Conservation (phyloP, 176 grass and related monocot genomes). For the Ampelocalamus luodianensis region DNA sequence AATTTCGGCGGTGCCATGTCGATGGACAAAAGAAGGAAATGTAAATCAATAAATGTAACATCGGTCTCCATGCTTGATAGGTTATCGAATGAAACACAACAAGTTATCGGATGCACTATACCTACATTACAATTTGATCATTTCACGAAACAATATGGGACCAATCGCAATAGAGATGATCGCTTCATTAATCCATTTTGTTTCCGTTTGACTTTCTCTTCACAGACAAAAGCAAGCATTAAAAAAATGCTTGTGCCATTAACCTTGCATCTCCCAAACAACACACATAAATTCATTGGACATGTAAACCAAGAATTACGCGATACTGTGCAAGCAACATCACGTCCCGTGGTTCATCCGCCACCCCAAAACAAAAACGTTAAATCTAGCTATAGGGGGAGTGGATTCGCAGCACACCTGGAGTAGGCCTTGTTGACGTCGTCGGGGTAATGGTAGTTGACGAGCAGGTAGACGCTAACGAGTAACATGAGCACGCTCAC, state of each 20-base stretch:
- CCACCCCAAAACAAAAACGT: too few relatives aligned
- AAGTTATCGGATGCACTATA: not conserved
- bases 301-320: constrained; percentile 6
- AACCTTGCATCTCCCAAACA: not conserved
- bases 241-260: too few relatives aligned
- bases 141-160: not conserved
- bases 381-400: too few relatives aligned
- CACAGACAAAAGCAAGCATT: not conserved
- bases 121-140: not conserved
- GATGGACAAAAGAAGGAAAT: constrained; percentile 42
- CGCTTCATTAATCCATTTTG: not conserved
- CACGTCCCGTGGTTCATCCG: constrained; percentile 10
- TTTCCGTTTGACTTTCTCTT: not conserved
- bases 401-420: too few relatives aligned
- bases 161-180: not conserved
- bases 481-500: too few relatives aligned
- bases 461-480: too few relatives aligned
- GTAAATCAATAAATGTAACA: not conserved
- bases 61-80: not conserved
- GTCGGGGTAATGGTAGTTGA: too few relatives aligned
- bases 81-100: not conserved
- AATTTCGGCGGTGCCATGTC: constrained; percentile 75
- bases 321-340: constrained; percentile 88
- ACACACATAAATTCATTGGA: not conserved
- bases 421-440: too few relatives aligned